Evolutionary conservation across 371 early-diverging fungal genomes (phyloP), one percentile per base, ranked within the genome.

Genomic region (Batrachochytrium dendrobatidis): DNA sequence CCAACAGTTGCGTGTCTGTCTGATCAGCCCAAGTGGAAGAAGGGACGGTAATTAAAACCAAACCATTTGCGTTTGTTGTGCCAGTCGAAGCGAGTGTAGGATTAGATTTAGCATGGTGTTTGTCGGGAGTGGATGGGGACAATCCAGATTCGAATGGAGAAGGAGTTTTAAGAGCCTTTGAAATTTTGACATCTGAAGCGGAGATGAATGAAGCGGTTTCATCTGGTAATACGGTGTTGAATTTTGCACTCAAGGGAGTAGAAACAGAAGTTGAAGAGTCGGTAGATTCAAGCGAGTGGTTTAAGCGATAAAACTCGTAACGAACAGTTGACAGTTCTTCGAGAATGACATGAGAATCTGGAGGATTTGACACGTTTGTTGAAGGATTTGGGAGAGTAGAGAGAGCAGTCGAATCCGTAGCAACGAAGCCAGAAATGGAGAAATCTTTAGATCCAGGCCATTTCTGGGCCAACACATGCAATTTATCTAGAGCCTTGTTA

Each of bases 11-110:
- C 22, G 60, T 56, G 29, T 72, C 74, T 8, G 68, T 54, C 29
- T 68, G 34, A 1, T 72, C 76, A 12, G 56, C 12, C 30, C 58
- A 58, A 0, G 31, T 26, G 0, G 67, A 60, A 45, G 74, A 61
- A 4, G 73, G 66, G 2, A 73, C 55, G 22, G 70, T 65, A 34
- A 83, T 68, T 29, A 64, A 63, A n/a, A 72, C 69, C 60, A 75
- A 58, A 17, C 80, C 81, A 44, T 75, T 72, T 20, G 68, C 53
- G 24, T 60, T 56, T 34, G 31, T 43, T 43, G 59, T 55, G n/a
- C 56, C 52, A 0, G 46, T 5, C 28, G 48, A 35, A 24, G 20
- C 53, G 24, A 20, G 34, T n/a, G 12, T 12, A 12, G 12, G 39
- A n/a, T 12, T 12, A 12, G 12, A n/a, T n/a, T 39, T 39, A n/a